Percentiles rank a stretch among this genome's conserved stretches.
Conservation (phyloP, 805 yeast species). For the Starmerella sp. region DNA sequence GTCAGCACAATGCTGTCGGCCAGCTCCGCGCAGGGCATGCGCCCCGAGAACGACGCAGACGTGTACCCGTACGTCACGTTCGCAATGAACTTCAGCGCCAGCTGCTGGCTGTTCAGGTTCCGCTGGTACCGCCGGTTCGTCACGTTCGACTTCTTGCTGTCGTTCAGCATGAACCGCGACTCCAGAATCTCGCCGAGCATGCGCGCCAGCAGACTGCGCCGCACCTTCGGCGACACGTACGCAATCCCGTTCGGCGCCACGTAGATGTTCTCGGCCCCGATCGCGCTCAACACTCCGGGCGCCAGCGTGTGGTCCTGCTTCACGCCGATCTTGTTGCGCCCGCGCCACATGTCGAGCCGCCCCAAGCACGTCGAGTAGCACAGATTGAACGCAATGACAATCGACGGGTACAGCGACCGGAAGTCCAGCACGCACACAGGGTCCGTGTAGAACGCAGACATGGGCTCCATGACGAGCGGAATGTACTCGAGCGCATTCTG, state of each 20-base stretch:
- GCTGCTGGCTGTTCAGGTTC: slow-evolving; percentile 62
- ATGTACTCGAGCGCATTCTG: slow-evolving; percentile 81
- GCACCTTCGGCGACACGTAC: slow-evolving; percentile 52
- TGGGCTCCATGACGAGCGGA: slow-evolving; percentile 89
- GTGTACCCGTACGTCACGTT: slow-evolving; percentile 95
- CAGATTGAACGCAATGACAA: slow-evolving; percentile 81
- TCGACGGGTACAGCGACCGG: slow-evolving; percentile 86
- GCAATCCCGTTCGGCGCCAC: slow-evolving; percentile 82
- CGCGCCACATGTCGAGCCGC: slow-evolving; percentile 26
- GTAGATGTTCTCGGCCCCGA: slow-evolving; percentile 38
- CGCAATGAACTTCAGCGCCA: slow-evolving; percentile 81
- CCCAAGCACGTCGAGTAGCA: slow-evolving; percentile 40
- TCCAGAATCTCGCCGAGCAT: slow-evolving; percentile 78
- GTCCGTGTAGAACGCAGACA: slow-evolving; percentile 69
- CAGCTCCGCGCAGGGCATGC: slow-evolving; percentile 94
- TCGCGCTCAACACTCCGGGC: slow-evolving; percentile 33
- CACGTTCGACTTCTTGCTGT: slow-evolving; percentile 23
- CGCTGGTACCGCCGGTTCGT: slow-evolving; percentile 30
- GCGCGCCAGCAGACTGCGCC: slow-evolving; percentile 66
- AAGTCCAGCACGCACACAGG: slow-evolving; percentile 88
- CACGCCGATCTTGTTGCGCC: slow-evolving; percentile 27
- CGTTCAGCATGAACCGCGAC: slow-evolving; percentile 66
- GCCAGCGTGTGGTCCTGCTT: slow-evolving; percentile 34
- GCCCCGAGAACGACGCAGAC: slow-evolving; percentile 86
- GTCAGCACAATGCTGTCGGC: slow-evolving; percentile 91